A percentile compares a stretch with the other conserved stretches of the same genome.
These are phyloP conservation scores for Trichoderma atroviride DNA, from an alignment of 2,329 filamentous ascomycete genomes.

Conservation along the genomic window DNA sequence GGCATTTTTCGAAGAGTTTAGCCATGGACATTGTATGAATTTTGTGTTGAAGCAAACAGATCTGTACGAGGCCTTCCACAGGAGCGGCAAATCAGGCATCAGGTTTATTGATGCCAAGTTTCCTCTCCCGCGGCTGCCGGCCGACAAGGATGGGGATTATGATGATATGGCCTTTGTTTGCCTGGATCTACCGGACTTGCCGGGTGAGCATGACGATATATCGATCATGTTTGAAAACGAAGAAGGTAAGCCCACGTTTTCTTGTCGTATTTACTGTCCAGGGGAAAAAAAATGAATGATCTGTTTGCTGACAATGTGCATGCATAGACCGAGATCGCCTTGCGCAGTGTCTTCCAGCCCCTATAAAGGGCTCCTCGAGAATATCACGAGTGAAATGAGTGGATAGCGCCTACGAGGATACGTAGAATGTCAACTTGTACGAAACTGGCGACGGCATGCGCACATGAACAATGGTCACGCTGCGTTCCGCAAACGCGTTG, in stretches of 20 bases:
- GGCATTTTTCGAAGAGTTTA: constrained; percentile 87
- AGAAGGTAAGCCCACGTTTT: constrained; percentile 59
- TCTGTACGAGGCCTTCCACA: constrained; percentile 70
- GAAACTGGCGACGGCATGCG: neutral
- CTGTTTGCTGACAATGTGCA: neutral
- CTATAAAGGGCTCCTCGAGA: constrained; percentile 52
- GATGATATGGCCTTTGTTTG: constrained; percentile 76
- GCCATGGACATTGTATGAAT: constrained; percentile 84
- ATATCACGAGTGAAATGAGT: constrained; percentile 37
- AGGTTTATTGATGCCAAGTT: constrained; percentile 91
- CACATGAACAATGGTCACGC: constrained; percentile 2
- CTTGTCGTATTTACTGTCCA: neutral
- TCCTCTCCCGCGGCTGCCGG: constrained; percentile 68
- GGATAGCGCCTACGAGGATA: constrained; percentile 7
- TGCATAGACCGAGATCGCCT: constrained; percentile 57
- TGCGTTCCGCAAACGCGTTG: neutral
- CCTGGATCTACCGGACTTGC: constrained; percentile 84
- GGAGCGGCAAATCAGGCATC: constrained; percentile 68
- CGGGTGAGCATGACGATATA: constrained; percentile 91
- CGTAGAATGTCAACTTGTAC: constrained; percentile 7
- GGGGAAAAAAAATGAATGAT: neutral
- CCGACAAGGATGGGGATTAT: constrained; percentile 53
- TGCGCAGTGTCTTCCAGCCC: constrained; percentile 56
- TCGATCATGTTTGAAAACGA: constrained; percentile 81
- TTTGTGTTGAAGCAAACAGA: constrained; percentile 85